These are phyloP conservation scores for Trichocomaceae sp. DNA, from an alignment of 2,329 filamentous ascomycete species.

Conservation along the genomic window DNA sequence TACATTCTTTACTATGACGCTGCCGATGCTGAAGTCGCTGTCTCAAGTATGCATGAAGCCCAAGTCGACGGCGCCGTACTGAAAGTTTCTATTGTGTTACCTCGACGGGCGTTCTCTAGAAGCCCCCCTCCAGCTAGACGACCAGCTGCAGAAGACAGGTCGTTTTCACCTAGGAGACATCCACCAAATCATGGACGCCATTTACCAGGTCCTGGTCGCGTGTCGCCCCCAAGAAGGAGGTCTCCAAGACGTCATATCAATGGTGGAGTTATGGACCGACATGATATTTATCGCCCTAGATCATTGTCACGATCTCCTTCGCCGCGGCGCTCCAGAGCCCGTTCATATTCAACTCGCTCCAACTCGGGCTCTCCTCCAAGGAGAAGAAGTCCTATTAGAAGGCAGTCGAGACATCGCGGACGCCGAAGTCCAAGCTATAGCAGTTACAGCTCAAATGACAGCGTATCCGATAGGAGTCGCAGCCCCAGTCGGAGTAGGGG, in stretches of 20 bases:
- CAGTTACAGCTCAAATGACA: slow-evolving; percentile 56
- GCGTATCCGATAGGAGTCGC: slow-evolving; percentile 45
- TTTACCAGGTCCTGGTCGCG: slow-evolving; percentile 20
- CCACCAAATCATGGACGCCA: slow-evolving; percentile 18
- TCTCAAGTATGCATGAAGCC: slow-evolving; percentile 97
- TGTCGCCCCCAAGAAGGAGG: slow-evolving; percentile 25
- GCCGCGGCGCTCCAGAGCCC: slow-evolving; percentile 31
- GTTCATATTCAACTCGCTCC: slow-evolving; percentile 33
- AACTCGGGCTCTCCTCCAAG: slow-evolving; percentile 39
- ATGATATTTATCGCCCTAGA: slow-evolving; percentile 54
- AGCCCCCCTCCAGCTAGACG: slow-evolving; percentile 66
- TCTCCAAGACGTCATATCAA: slow-evolving; percentile 36
- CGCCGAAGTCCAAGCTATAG: slow-evolving; percentile 57
- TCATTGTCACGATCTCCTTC: slow-evolving; percentile 48
- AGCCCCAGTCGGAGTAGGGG: slow-evolving; percentile 36
- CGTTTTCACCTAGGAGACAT: slow-evolving; percentile 31
- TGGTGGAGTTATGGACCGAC: slow-evolving; percentile 41
- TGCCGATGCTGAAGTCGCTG: slow-evolving; percentile 75
- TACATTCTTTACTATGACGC: slow-evolving; percentile 80
- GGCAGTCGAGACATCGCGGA: slow-evolving; percentile 33
- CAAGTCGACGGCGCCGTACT: slow-evolving; percentile 78
- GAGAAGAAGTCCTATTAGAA: slow-evolving; percentile 30
- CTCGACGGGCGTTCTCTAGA: slow-evolving; percentile 72
- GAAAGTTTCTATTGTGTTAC: slow-evolving; percentile 82
- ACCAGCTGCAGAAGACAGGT: slow-evolving; percentile 54